A percentile compares a stretch with the other conserved stretches of the same genome.
These are phyloP conservation scores for Spatholobus suberectus DNA, from an alignment of 306 rosid species.

Conservation along the genomic window DNA sequence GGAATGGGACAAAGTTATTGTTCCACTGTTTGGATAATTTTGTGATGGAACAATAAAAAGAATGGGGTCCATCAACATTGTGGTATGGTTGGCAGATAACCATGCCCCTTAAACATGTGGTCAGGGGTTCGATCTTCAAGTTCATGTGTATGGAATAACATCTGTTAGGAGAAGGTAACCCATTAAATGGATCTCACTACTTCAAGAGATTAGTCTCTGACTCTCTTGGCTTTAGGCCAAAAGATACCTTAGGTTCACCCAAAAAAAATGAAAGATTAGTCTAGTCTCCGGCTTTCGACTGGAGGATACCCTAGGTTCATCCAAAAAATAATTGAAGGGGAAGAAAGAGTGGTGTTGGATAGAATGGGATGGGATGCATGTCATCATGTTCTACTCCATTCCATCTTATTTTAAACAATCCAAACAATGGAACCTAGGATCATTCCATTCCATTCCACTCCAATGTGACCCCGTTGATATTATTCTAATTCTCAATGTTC, in stretches of 20 bases:
- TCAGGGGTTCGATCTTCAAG: neutral
- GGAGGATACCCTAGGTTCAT: neutral
- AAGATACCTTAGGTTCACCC: too few relatives aligned
- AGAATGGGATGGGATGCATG: neutral
- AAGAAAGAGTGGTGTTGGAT: neutral
- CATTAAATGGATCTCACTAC: too few relatives aligned
- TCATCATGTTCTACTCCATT: neutral
- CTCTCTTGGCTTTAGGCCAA: too few relatives aligned
- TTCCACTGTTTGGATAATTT: neutral
- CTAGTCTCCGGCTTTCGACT: too few relatives aligned
- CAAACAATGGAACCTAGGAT: neutral
- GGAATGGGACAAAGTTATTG: neutral
- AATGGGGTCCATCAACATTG: too few relatives aligned
- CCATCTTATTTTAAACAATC: neutral
- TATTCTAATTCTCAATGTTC: neutral
- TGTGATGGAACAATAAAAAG: too few relatives aligned
- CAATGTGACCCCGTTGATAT: neutral
- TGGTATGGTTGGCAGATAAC: neutral
- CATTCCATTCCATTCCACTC: neutral
- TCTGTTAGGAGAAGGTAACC: too few relatives aligned
- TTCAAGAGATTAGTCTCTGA: too few relatives aligned
- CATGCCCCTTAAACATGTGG: neutral
- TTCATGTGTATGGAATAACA: neutral
- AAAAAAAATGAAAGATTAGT: too few relatives aligned
- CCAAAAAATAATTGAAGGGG: neutral